Percentiles rank a stretch among this genome's conserved stretches.
These are phyloP conservation scores for Forsythia suspensa DNA, from an alignment of 257 asterid genomes.

Conservation along the genomic window DNA sequence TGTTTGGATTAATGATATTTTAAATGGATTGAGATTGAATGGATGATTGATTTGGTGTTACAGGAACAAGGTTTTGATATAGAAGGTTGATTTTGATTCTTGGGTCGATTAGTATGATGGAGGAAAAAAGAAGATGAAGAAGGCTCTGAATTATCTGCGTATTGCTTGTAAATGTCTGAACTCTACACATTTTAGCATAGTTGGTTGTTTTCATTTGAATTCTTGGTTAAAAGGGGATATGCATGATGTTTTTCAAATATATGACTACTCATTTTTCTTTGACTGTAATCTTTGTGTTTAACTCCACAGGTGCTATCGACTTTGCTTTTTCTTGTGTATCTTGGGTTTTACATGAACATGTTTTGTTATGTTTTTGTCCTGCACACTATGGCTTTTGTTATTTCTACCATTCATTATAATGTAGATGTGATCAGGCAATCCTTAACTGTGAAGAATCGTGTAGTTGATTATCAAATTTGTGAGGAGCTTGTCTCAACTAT, in stretches of 20 bases:
- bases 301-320: not conserved
- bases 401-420: not conserved
- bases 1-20: not conserved
- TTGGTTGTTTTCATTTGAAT: constrained; percentile 18
- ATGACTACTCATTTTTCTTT: not conserved
- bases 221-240: constrained; percentile 12
- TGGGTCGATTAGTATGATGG: constrained; percentile 27
- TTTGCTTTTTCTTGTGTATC: not conserved
- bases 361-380: constrained; percentile 14
- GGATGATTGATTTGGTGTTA: constrained; percentile 26
- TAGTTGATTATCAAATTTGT: not conserved
- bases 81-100: constrained; percentile 34
- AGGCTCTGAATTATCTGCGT: constrained; percentile 18
- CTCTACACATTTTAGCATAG: constrained; percentile 17
- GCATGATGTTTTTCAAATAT: constrained; percentile 18
- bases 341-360: not conserved
- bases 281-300: constrained; percentile 11
- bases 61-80: constrained; percentile 92
- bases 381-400: constrained; percentile 6
- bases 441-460: not conserved
- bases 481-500: too few relatives aligned
- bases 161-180: constrained; percentile 32
- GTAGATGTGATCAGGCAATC: not conserved
- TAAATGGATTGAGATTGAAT: constrained; percentile 22
- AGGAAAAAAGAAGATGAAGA: constrained; percentile 23